These are phyloP conservation scores for Fusarium lyarnte DNA, from an alignment of 2,329 filamentous ascomycete species.

Conservation along the genomic window DNA sequence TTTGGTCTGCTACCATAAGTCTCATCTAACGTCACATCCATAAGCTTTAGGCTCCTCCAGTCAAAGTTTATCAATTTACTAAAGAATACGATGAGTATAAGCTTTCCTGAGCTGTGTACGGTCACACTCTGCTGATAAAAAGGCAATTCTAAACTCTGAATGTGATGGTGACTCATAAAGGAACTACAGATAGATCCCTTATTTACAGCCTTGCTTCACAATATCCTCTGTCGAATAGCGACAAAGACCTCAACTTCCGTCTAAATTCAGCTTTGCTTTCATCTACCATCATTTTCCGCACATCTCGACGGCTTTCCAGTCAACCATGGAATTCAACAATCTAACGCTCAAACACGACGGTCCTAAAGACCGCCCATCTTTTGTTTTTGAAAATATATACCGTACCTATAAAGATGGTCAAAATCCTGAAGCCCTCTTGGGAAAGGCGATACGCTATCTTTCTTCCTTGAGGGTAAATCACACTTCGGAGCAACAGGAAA, in stretches of 20 bases:
- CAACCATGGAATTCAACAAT: background rate
- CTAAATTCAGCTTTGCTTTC: fast-evolving
- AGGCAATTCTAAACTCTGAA: background rate
- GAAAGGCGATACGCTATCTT: background rate
- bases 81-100: background rate
- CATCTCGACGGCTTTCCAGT: fast-evolving
- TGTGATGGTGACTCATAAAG: background rate
- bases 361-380: fast-evolving
- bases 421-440: background rate
- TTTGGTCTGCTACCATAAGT: background rate
- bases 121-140: background rate
- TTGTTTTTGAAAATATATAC: background rate
- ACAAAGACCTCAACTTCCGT: fast-evolving
- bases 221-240: no score
- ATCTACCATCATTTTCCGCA: background rate
- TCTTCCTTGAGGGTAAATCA: background rate
- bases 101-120: background rate
- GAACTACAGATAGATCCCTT: fast-evolving
- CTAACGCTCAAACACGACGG: background rate
- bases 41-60: background rate
- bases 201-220: background rate
- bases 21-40: no score
- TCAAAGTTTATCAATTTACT: background rate
- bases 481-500: background rate
- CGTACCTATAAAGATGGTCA: background rate